phyloP scores from a whole-genome alignment of 129 eudicot species.

The Flaveria sonorensis region DNA sequence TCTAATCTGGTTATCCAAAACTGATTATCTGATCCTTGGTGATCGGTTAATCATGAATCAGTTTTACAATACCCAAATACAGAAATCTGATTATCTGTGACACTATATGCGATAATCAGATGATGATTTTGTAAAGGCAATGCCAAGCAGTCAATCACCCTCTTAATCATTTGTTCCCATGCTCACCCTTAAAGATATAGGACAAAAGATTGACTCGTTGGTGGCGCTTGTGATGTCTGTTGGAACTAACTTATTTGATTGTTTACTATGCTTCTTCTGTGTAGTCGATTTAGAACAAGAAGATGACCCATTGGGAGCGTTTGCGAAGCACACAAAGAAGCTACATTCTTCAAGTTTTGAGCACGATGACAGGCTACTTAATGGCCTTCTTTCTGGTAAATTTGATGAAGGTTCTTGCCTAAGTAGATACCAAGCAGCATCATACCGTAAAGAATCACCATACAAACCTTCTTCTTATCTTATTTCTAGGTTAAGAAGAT shows the following conservation, averaged over 20 bases:
- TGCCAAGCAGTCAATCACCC: too few relatives aligned
- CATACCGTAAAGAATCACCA: conserved; percentile 42
- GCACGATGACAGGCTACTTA: conserved; percentile 44
- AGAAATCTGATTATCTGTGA: not conserved
- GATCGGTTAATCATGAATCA: not conserved
- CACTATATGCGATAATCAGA: not conserved
- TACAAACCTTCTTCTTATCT: conserved; percentile 50
- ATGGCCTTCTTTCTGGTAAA: conserved; percentile 44
- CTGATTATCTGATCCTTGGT: too few relatives aligned
- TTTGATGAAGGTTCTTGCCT: conserved; percentile 56
- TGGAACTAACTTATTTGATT: conserved; percentile 3
- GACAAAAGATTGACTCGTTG: not conserved
- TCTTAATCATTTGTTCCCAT: not conserved
- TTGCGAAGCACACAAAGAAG: conserved; percentile 36
- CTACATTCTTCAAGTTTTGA: conserved; percentile 35
- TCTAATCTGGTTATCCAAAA: not conserved
- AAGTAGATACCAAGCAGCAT: conserved; percentile 48
- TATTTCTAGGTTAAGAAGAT: conserved; percentile 47
- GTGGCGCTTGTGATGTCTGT: not conserved
- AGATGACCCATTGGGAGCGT: conserved; percentile 34
- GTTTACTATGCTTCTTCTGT: not conserved
- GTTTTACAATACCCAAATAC: not conserved
- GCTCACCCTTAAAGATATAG: not conserved
- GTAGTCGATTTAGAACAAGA: conserved; percentile 35
- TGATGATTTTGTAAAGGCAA: not conserved